These are phyloP conservation scores for Volvox carteri DNA, from an alignment of 163 green algal species.

Conservation along the genomic window DNA sequence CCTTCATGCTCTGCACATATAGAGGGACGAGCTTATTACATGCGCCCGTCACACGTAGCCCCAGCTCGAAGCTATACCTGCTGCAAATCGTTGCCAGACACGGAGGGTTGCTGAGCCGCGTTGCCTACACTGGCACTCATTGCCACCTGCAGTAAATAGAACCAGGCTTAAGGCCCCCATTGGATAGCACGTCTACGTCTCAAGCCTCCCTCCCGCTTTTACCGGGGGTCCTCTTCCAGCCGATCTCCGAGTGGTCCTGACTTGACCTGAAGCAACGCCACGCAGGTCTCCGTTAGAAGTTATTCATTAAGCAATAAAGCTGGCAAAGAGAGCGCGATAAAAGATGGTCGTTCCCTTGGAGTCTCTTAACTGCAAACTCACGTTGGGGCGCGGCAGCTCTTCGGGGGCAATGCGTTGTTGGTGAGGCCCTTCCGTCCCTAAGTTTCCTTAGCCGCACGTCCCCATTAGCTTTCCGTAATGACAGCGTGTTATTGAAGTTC, in stretches of 20 bases:
- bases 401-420: neutral
- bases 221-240: slow-evolving; percentile 3
- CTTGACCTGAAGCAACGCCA: slow-evolving; percentile 34
- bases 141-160: slow-evolving; percentile 20
- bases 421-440: slow-evolving; percentile 28
- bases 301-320: neutral
- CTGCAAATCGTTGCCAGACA: slow-evolving; percentile 44
- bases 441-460: slow-evolving; percentile 33
- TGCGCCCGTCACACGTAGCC: neutral
- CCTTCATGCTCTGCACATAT: slow-evolving; percentile 79
- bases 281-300: neutral
- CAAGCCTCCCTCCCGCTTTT: slow-evolving; percentile 27
- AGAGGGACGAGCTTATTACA: neutral
- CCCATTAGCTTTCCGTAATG: slow-evolving; percentile 40
- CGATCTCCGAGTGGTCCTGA: slow-evolving; percentile 21
- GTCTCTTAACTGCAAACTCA: slow-evolving; percentile 44
- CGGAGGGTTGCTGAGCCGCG: slow-evolving; percentile 47
- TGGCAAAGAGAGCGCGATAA: neutral
- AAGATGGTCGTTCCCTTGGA: neutral
- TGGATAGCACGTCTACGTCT: neutral
- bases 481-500: slow-evolving; percentile 2
- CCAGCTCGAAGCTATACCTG: slow-evolving; percentile 20
- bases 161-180: neutral
- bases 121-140: slow-evolving; percentile 56
- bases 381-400: slow-evolving; percentile 37